These are phyloP conservation scores for Microdochium paspali DNA, from an alignment of 2,329 filamentous ascomycete genomes.

Conservation along the genomic window DNA sequence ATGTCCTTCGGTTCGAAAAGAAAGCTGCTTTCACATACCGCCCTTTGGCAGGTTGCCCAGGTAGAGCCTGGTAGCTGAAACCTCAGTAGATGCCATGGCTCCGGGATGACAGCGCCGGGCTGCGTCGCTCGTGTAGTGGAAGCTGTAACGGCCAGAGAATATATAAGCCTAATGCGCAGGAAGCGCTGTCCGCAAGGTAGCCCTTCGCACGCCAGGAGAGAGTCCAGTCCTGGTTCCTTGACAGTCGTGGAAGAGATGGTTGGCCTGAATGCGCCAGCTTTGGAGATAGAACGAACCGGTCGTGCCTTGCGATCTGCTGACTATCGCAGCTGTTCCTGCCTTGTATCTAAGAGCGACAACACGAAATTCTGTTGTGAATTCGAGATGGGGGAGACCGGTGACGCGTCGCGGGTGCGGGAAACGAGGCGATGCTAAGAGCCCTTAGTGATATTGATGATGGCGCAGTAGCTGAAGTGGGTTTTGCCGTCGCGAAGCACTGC, in stretches of 20 bases:
- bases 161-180: not conserved
- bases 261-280: not conserved
- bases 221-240: not conserved
- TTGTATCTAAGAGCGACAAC: too few relatives aligned
- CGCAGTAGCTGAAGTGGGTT: not conserved
- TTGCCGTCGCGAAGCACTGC: not conserved
- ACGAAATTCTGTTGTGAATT: too few relatives aligned
- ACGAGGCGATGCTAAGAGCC: not conserved
- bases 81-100: slow-evolving; percentile 48
- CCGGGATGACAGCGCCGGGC: not conserved
- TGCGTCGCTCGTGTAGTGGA: not conserved
- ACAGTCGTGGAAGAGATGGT: not conserved
- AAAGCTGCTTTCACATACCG: slow-evolving; percentile 46
- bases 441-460: not conserved
- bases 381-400: not conserved
- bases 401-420: not conserved
- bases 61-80: slow-evolving; percentile 91
- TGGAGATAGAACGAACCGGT: not conserved
- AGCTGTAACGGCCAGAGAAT: not conserved
- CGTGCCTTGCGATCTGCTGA: not conserved
- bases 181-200: not conserved
- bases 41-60: slow-evolving; percentile 94
- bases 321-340: too few relatives aligned
- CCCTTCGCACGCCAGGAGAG: not conserved
- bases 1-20: slow-evolving; percentile 1